Base-by-base conservation (phyloP, 768 basidiomycete species). In the Botryobasidium botryosum region DNA sequence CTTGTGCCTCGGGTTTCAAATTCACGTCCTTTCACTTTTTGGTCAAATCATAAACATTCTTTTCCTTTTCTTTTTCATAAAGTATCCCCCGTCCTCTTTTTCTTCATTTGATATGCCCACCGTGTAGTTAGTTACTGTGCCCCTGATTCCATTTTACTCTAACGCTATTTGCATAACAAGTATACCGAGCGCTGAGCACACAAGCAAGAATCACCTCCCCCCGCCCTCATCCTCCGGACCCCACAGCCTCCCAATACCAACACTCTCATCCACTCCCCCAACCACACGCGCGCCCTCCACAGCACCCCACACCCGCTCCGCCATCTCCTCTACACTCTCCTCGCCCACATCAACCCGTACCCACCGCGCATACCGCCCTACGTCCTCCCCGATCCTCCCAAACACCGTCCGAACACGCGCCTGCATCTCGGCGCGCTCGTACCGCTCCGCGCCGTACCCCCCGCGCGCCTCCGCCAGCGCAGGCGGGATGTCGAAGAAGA, bases 391-490 rank as follows among this genome's bases (percentile, higher is more conserved):
- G 43, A 85, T 71, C 43, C 62, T 61, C 49, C 62, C 57, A 54
- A 87, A 87, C 1, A 73, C 59, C 21, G 63, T 59, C 26, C 77
- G 61, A 23, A 87, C 86, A 33, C 67, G 64, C 35, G 56, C 59
- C 58, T 90, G 86, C 62, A 86, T 66, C 46, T 79, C 79, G 49
- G 72, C 70, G 53, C 70, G 77, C 64, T 94, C 88, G 51, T 91
- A 92, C 32, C 87, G 68, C 61, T 92, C 90, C 43, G 72, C 71
- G 3, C 90, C 90, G 53, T 81, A 94, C 0, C 82, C 84, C 1
- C 78, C 81, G 12, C 92, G 72, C 35, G 59, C 55, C 32, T 67
- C 67, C 0, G 87, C 84, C 10, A 67, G 62, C 32, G 76, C 75
- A 0, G 85, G 78, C 0, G 75, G 62, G 49, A 97, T 69, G 52